Evolutionary conservation across 1,284 basidiomycete species (phyloP).

Genomic region (Ganoderma leucocontextum): DNA sequence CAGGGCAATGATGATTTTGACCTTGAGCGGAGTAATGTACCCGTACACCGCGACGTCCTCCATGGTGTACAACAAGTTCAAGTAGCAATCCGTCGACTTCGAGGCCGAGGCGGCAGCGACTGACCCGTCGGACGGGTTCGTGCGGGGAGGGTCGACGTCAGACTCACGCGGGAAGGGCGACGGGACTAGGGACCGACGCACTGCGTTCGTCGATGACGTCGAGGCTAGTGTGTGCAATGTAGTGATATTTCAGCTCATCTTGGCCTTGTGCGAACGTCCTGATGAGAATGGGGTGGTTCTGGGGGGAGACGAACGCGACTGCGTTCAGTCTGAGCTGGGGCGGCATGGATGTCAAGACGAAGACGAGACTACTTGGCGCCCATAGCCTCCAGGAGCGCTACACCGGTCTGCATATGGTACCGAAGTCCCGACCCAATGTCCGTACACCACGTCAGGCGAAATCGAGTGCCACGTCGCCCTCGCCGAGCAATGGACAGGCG

Average conservation of each 20-base stretch:
- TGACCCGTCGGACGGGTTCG: conserved; percentile 35
- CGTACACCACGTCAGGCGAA: no score
- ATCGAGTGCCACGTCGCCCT: neutral
- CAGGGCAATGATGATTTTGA: conserved; percentile 81
- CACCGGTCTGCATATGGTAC: neutral
- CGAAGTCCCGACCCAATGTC: neutral
- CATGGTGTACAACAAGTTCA: conserved; percentile 81
- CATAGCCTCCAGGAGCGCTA: neutral
- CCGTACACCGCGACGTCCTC: conserved; percentile 87
- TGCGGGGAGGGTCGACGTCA: conserved; percentile 12
- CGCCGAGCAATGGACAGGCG: neutral
- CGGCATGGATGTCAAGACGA: conserved; percentile 53
- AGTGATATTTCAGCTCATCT: conserved; percentile 83
- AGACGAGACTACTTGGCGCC: neutral
- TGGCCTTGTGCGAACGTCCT: conserved; percentile 66
- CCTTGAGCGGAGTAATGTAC: conserved; percentile 81
- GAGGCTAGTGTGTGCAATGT: conserved; percentile 81
- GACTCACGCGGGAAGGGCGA: conserved; percentile 20
- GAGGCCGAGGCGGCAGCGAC: conserved; percentile 55
- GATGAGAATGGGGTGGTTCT: conserved; percentile 82
- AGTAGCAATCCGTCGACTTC: conserved; percentile 76
- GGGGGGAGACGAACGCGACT: conserved; percentile 81
- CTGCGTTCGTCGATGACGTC: conserved; percentile 82
- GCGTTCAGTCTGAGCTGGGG: conserved; percentile 74
- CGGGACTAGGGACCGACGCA: conserved; percentile 35